These are phyloP conservation scores for Fusarium tricinctum DNA, from an alignment of 2,329 filamentous ascomycete genomes.

Conservation along the genomic window DNA sequence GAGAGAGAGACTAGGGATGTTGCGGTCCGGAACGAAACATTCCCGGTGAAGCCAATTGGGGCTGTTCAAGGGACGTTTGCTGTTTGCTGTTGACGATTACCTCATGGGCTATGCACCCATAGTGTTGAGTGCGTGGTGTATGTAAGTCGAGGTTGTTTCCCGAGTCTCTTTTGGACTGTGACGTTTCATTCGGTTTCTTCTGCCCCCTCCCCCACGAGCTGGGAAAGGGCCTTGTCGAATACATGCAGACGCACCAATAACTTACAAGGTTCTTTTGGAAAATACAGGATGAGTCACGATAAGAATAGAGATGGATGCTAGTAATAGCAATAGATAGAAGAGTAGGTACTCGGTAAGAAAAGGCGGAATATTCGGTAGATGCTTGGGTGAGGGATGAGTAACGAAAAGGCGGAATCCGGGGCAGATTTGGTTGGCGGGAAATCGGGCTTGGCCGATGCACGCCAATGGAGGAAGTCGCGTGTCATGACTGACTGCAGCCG, in stretches of 20 bases:
- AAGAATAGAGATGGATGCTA: slow-evolving; percentile 4
- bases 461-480: slow-evolving; percentile 39
- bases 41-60: slow-evolving; percentile 31
- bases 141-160: slow-evolving; percentile 31
- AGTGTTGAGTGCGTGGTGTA: slow-evolving; percentile 8
- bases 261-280: slow-evolving; percentile 16
- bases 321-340: too few relatives aligned
- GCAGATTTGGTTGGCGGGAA: slow-evolving; percentile 28
- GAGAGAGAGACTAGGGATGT: neutral
- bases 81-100: slow-evolving; percentile 13
- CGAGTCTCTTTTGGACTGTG: slow-evolving; percentile 25
- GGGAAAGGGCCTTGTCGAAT: neutral
- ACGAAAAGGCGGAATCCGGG: slow-evolving; percentile 26
- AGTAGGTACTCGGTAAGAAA: neutral
- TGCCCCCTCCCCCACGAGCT: slow-evolving; percentile 38
- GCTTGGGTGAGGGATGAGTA: slow-evolving; percentile 2
- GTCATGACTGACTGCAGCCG: slow-evolving; percentile 35
- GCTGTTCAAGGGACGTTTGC: slow-evolving; percentile 14
- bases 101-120: slow-evolving; percentile 3
- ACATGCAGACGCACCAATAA: too few relatives aligned
- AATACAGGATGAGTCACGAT: slow-evolving; percentile 34
- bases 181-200: slow-evolving; percentile 37
- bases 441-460: slow-evolving; percentile 48
- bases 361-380: neutral
- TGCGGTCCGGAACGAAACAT: slow-evolving; percentile 22